Evolutionary conservation across 108 stramenopile species (phyloP), one percentile per base, ranked within the genome.

Genomic region (Cyclostephanos tholiformis): DNA sequence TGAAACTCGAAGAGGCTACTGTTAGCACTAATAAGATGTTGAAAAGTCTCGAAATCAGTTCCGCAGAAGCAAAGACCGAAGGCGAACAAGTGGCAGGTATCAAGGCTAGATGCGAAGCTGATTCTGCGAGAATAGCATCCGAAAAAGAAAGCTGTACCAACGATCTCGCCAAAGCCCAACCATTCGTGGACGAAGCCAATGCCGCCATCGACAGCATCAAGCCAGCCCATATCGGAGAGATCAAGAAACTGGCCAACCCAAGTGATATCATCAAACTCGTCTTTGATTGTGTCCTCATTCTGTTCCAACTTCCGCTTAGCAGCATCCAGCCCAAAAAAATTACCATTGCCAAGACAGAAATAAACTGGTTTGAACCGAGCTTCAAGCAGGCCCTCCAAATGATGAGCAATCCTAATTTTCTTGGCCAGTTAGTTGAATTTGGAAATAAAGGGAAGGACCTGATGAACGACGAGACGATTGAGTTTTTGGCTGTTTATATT

Each of bases 381-480:
- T 96, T 94, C 86, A 87, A 91, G 72, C 85, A 91, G 50, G 91
- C 88, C 19, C 70, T 84, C 64, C 73, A 65, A 36, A 85, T 95
- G 87, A 87, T 96, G 86, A 83, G 82, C 78, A 87, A 87, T 69
- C 82, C 91, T 5, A 80, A 78, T 64, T 96, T 96, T 82, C 63
- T 95, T 41, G 82, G 75, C 55, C 83, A 90, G 66, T 66, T 96
- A 4, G 65, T 87, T 51, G 90, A 92, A 19, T 97, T 97, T 78
- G 92, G 90, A 46, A 79, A 80, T 65, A 72, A 80, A 22, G 93
- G 93, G 2, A 93, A 95, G 64, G 91, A 94, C 77, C 70, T 82
- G 41, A 95, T 95, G 75, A 95, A 93, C 67, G 94, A 97, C 73
- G 96, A 97, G 76, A 96, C 93, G 10, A 87, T 97, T 44, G 96